These are phyloP conservation scores for Dioscorea cayenensis DNA, from an alignment of 116 monocot species.

Conservation along the genomic window DNA sequence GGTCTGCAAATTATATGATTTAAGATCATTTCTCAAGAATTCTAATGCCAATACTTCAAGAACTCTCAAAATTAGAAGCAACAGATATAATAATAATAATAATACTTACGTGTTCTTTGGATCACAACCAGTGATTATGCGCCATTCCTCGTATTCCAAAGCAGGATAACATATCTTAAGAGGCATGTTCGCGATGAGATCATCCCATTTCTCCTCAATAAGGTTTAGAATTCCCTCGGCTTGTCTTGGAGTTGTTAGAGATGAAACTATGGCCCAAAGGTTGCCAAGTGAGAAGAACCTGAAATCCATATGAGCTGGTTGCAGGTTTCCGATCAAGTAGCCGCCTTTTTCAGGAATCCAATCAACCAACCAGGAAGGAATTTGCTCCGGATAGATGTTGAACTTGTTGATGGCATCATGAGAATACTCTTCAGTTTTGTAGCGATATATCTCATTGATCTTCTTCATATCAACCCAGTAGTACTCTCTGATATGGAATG, in stretches of 20 bases:
- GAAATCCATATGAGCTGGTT: slow-evolving; percentile 83
- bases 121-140: slow-evolving; percentile 74
- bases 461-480: slow-evolving; percentile 83
- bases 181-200: slow-evolving; percentile 6
- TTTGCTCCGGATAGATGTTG: slow-evolving; percentile 79
- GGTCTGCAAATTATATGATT: slow-evolving; percentile 44
- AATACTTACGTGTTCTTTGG: slow-evolving; percentile 15
- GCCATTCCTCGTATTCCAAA: slow-evolving; percentile 58
- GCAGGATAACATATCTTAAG: slow-evolving; percentile 1
- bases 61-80: not conserved
- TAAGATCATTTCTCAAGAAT: not conserved
- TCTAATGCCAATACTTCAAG: not conserved
- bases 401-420: slow-evolving; percentile 52
- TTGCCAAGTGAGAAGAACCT: slow-evolving; percentile 79
- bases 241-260: slow-evolving; percentile 62
- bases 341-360: slow-evolving; percentile 78
- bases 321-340: slow-evolving; percentile 73
- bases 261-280: slow-evolving; percentile 69
- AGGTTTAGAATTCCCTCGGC: slow-evolving; percentile 66
- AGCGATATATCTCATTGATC: slow-evolving; percentile 72
- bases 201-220: slow-evolving; percentile 82
- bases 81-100: not conserved
- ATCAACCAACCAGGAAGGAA: slow-evolving; percentile 69
- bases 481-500: slow-evolving; percentile 76
- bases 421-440: slow-evolving; percentile 74